Percentiles rank a stretch among this genome's conserved stretches.
Conservation (phyloP, 257 asterid genomes). For the Asclepias syriaca region DNA sequence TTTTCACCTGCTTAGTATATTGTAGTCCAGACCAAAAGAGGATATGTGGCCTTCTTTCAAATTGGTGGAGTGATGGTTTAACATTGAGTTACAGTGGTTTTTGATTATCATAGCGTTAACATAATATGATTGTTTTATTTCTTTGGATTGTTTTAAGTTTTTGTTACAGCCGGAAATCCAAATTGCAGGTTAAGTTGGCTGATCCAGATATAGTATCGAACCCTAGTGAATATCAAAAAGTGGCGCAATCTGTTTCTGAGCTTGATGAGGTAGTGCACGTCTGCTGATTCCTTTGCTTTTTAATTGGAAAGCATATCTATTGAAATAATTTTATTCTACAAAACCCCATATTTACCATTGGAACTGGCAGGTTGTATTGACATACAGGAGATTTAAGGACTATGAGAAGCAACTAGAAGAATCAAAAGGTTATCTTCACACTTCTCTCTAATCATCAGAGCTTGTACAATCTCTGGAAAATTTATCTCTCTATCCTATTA, state of each 20-base stretch:
- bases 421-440: constrained; percentile 56
- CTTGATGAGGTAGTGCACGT: constrained; percentile 72
- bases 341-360: constrained; percentile 4
- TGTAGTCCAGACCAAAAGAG: neutral
- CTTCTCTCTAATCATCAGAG: constrained; percentile 14
- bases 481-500: neutral
- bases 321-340: constrained; percentile 4
- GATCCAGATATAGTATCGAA: constrained; percentile 93
- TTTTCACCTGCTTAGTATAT: neutral
- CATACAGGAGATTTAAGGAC: constrained; percentile 64
- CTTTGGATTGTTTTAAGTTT: neutral
- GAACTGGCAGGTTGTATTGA: constrained; percentile 68
- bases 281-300: constrained; percentile 13
- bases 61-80: neutral
- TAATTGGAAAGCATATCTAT: neutral
- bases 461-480: constrained; percentile 3
- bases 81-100: neutral
- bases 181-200: constrained; percentile 65
- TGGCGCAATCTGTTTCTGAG: constrained; percentile 91
- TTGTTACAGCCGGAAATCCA: neutral
- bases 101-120: neutral
- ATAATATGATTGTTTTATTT: neutral
- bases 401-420: constrained; percentile 87
- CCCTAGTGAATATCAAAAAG: constrained; percentile 85
- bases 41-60: neutral